Evolutionary conservation across 2,329 filamentous ascomycete genomes (phyloP).

Genomic region (Calonectria montana): DNA sequence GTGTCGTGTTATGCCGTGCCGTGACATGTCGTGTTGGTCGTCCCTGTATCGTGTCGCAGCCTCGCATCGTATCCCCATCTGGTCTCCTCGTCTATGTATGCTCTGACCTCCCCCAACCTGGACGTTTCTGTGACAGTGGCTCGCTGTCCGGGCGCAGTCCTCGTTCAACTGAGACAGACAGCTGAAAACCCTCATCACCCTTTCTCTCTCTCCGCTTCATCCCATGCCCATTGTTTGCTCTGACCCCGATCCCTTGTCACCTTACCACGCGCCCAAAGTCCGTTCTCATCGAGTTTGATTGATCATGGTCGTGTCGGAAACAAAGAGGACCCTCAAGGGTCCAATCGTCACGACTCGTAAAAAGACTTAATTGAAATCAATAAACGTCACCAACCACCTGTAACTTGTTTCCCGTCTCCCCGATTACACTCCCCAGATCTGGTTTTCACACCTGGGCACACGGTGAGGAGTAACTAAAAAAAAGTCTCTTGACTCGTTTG

Average conservation of each 20-base stretch:
- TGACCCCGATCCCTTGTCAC: neutral
- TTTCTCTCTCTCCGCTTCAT: neutral
- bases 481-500: conserved; percentile 36
- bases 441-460: conserved; percentile 18
- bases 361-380: conserved; percentile 24
- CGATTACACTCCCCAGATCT: conserved; percentile 26
- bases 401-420: conserved; percentile 26
- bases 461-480: neutral
- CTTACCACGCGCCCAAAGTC: neutral
- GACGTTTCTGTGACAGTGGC: conserved; percentile 17
- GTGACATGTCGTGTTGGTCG: conserved; percentile 30
- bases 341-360: neutral
- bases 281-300: neutral
- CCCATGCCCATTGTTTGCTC: neutral
- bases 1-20: conserved; percentile 16
- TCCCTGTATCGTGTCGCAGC: conserved; percentile 21
- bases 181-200: conserved; percentile 1
- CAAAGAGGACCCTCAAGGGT: neutral
- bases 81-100: conserved; percentile 14
- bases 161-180: conserved; percentile 34
- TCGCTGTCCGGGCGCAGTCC: conserved; percentile 30
- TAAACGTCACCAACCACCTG: conserved; percentile 35
- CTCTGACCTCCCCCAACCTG: conserved; percentile 17
- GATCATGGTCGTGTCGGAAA: neutral
- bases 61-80: conserved; percentile 18